Evolutionary conservation across 2,329 filamentous ascomycete genomes (phyloP), one percentile per base, ranked within the genome.

Genomic region (Chaetomium globosum): DNA sequence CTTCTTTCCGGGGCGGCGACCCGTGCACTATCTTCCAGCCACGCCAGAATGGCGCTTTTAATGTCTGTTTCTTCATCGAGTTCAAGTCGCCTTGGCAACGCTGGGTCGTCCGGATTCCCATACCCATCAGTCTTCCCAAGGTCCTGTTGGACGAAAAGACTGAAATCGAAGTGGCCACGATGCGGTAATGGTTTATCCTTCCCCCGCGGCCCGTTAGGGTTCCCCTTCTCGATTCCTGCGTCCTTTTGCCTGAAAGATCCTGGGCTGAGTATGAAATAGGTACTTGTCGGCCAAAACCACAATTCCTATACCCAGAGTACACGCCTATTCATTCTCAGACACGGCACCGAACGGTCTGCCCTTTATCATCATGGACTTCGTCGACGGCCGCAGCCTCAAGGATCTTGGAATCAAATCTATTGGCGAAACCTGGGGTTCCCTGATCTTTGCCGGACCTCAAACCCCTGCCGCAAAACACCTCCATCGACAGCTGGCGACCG

Each of bases 341-440:
- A 48, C 61, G 4, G 55, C 9, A 12, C 48, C 13, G 21, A 64
- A 59, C 28, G 55, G 55, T 10, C 55, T 64, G 55, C 61, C 55
- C 19, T 64, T 26, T 21, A 64, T 59, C 49, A 59, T 64, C 49
- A 64, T 64, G 61, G 61, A 64, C 55, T 64, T 48, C 48, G 33
- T 64, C 28, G 48, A 64, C 49, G 61, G 61, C 48, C 55, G 16
- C 3, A 59, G 12, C 55, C 49, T 63, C 2, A 64, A 59, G 36
- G 61, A 59, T 2, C 31, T 54, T 6, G 55, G 48, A 4, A 59
- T 54, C 26, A 13, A n/a, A 3, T 19, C 61, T 6, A 26, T 43
- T 30, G 21, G 23, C 54, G 33, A 54, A 9, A 64, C 48, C 4
- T 64, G 31, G 31, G 61, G 61, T 26, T 26, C 2, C 19, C 4